These are phyloP conservation scores for Sclerotinia borealis DNA, from an alignment of 2,329 filamentous ascomycete species.

Conservation along the genomic window DNA sequence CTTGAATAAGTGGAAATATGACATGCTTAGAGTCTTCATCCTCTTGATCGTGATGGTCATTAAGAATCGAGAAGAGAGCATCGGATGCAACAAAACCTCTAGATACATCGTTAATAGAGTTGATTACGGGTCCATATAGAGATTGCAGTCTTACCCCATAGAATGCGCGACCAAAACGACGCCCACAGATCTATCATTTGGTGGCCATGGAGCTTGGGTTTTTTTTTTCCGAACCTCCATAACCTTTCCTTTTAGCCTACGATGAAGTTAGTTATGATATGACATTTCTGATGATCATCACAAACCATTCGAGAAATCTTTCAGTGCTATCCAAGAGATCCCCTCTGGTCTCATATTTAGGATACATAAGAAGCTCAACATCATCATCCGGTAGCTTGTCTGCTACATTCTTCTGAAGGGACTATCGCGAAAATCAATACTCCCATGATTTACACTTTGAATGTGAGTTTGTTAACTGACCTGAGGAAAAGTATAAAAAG, in stretches of 20 bases:
- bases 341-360: conserved; percentile 66
- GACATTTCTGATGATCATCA: neutral
- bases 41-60: conserved; percentile 17
- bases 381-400: conserved; percentile 54
- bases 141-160: conserved; percentile 50
- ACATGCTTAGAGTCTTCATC: conserved; percentile 12
- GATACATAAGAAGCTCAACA: conserved; percentile 59
- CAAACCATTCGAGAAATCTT: conserved; percentile 48
- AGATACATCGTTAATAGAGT: conserved; percentile 13
- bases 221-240: conserved; percentile 9
- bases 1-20: conserved; percentile 71
- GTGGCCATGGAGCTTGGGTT: conserved; percentile 6
- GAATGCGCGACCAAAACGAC: conserved; percentile 78
- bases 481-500: conserved; percentile 60
- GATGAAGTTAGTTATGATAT: neutral
- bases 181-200: conserved; percentile 54
- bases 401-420: conserved; percentile 53
- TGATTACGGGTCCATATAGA: neutral
- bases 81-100: conserved; percentile 80
- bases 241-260: conserved; percentile 9
- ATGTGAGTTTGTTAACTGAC: conserved; percentile 23
- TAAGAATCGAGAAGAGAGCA: conserved; percentile 54
- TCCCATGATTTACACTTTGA: neutral
- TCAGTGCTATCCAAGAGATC: conserved; percentile 52
- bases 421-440: conserved; percentile 29